Percentiles rank a stretch among this genome's conserved stretches.
phyloP scores from a whole-genome alignment of 2,329 filamentous ascomycete genomes.

The Fusarium chlamydosporum region DNA sequence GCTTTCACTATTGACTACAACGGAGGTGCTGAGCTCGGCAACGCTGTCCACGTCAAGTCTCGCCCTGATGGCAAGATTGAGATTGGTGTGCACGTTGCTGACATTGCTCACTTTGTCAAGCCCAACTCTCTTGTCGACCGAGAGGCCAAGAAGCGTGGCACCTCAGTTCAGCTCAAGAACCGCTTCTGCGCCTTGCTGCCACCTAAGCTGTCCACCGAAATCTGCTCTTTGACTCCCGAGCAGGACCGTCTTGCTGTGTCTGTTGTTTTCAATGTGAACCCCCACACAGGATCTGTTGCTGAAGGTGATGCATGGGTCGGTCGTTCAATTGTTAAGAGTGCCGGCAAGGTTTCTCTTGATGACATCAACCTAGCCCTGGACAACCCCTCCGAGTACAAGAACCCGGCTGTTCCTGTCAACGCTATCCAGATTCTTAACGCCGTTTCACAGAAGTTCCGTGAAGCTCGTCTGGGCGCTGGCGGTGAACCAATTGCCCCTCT shows the following conservation, averaged over 20 bases:
- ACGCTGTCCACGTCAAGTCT: constrained; percentile 92
- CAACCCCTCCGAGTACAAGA: constrained; percentile 72
- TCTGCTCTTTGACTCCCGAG: constrained; percentile 89
- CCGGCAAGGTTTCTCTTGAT: constrained; percentile 84
- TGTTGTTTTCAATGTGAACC: constrained; percentile 92
- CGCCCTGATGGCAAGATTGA: constrained; percentile 88
- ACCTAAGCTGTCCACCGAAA: constrained; percentile 83
- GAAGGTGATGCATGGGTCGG: constrained; percentile 95
- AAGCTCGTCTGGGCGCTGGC: constrained; percentile 85
- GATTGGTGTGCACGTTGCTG: constrained; percentile 93
- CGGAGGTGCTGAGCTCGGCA: constrained; percentile 88
- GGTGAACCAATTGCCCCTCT: constrained; percentile 85
- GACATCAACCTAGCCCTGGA: constrained; percentile 87
- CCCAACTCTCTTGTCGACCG: constrained; percentile 94
- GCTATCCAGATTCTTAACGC: constrained; percentile 86
- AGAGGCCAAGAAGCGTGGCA: constrained; percentile 97
- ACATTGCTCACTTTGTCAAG: constrained; percentile 98
- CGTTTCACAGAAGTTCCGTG: constrained; percentile 90
- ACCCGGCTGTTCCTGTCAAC: constrained; percentile 76
- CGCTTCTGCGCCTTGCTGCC: constrained; percentile 90
- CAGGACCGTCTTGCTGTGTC: constrained; percentile 92
- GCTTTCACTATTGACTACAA: constrained; percentile 94
- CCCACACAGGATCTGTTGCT: constrained; percentile 80
- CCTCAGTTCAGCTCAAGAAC: constrained; percentile 94
- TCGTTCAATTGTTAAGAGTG: constrained; percentile 92